These are phyloP conservation scores for Apostasia shenzhenica DNA, from an alignment of 106 monocot species.

Conservation along the genomic window DNA sequence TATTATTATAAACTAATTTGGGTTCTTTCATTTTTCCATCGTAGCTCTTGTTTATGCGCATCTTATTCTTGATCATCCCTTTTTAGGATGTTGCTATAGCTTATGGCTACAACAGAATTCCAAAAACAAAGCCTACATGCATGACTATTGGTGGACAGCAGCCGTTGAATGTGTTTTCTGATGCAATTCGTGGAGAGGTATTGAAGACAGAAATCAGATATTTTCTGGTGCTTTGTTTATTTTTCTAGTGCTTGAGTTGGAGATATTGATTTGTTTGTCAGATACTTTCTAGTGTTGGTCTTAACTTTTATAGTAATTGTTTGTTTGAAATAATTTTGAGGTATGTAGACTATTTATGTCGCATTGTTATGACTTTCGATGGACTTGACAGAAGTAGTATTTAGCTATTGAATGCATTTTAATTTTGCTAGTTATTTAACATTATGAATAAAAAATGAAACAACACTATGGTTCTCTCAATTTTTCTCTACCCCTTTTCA, in stretches of 20 bases:
- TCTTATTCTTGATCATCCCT: constrained; percentile 9
- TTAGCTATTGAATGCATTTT: too few species aligned
- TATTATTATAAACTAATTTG: not conserved
- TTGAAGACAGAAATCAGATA: not conserved
- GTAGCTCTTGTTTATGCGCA: not conserved
- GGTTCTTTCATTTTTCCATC: not conserved
- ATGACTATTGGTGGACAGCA: constrained; percentile 64
- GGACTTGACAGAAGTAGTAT: too few species aligned
- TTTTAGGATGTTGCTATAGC: constrained; percentile 94
- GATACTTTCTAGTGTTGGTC: too few species aligned
- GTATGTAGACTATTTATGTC: too few species aligned
- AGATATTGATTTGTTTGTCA: too few species aligned
- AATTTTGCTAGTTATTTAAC: too few species aligned
- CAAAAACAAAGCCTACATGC: constrained; percentile 64
- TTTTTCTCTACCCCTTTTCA: too few species aligned
- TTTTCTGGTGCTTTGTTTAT: not conserved
- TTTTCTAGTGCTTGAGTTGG: not conserved
- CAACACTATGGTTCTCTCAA: too few species aligned
- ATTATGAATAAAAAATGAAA: too few species aligned
- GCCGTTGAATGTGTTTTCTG: constrained; percentile 71
- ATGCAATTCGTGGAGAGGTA: constrained; percentile 83
- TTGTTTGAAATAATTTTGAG: too few species aligned
- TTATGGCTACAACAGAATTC: constrained; percentile 85
- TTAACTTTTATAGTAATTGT: too few species aligned
- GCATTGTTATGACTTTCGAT: too few species aligned